Percentiles rank a stretch among this genome's conserved stretches.
Evolutionary conservation across 768 basidiomycete species (phyloP).

Genomic region (Agrocybe pediades): DNA sequence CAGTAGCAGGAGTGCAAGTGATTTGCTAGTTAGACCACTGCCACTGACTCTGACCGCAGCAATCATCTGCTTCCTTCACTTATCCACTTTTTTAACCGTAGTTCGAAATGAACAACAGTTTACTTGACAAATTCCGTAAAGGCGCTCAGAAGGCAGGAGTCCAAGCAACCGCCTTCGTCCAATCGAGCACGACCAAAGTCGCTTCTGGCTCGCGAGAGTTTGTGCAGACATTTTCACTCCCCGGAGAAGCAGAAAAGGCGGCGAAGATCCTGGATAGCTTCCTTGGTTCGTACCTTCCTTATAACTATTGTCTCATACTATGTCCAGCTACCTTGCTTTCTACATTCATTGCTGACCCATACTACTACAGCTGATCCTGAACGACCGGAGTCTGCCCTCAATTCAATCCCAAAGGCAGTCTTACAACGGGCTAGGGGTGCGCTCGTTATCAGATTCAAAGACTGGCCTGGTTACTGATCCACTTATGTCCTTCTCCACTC

Average conservation of each 20-base stretch:
- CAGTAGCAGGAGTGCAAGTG: too few relatives aligned
- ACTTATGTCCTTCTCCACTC: neutral
- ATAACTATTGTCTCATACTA: neutral
- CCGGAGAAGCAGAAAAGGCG: slow-evolving; percentile 93
- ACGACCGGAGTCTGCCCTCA: slow-evolving; percentile 87
- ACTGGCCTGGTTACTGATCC: neutral
- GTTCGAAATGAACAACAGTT: slow-evolving; percentile 33
- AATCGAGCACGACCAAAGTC: slow-evolving; percentile 64
- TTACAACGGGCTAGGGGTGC: slow-evolving; percentile 85
- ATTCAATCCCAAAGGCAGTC: slow-evolving; percentile 91
- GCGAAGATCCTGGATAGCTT: slow-evolving; percentile 90
- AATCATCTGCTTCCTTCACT: neutral
- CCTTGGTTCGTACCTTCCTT: slow-evolving; percentile 58
- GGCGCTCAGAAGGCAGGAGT: slow-evolving; percentile 82
- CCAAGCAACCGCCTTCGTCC: slow-evolving; percentile 78
- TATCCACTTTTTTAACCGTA: neutral
- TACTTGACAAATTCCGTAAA: slow-evolving; percentile 79
- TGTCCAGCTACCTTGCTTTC: neutral
- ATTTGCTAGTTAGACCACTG: neutral
- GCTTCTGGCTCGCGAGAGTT: slow-evolving; percentile 78
- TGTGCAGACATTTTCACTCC: slow-evolving; percentile 84
- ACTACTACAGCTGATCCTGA: slow-evolving; percentile 73
- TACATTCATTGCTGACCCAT: slow-evolving; percentile 9
- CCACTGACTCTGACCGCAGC: neutral
- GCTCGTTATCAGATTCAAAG: neutral